phyloP scores from a whole-genome alignment of 2,329 filamentous ascomycete genomes.

The Didymosphaeria variabile region DNA sequence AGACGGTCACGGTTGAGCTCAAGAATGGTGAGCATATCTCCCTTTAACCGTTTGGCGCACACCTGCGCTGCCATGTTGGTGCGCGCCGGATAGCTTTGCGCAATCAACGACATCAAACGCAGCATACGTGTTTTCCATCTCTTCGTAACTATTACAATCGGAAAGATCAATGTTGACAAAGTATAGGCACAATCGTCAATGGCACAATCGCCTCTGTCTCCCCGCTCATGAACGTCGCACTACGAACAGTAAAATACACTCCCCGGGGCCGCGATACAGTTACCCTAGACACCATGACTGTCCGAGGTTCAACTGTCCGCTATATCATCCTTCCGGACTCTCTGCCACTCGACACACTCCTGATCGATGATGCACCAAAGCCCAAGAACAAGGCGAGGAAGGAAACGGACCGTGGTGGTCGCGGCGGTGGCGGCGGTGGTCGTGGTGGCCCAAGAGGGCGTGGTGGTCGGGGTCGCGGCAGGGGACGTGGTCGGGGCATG shows the following conservation, averaged over 20 bases:
- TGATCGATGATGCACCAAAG: constrained; percentile 97
- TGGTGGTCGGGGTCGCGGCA: constrained; percentile 54
- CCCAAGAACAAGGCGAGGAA: constrained; percentile 99
- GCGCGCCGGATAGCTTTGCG: not conserved
- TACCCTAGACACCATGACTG: constrained; percentile 92
- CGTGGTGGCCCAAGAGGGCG: constrained; percentile 59
- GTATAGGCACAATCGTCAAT: constrained; percentile 87
- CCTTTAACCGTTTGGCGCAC: not conserved
- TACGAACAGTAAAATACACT: constrained; percentile 97
- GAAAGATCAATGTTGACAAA: constrained; percentile 11
- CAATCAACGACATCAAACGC: constrained; percentile 6
- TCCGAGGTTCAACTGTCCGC: constrained; percentile 93
- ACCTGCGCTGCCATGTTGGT: not conserved
- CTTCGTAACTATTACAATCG: not conserved
- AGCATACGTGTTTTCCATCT: constrained; percentile 1
- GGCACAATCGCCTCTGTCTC: constrained; percentile 97
- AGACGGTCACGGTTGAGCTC: constrained; percentile 97
- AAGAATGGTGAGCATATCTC: constrained; percentile 79
- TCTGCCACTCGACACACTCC: constrained; percentile 89
- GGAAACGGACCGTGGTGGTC: constrained; percentile 69
- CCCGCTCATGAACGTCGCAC: constrained; percentile 97
- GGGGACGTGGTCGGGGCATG: constrained; percentile 52
- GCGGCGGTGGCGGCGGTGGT: constrained; percentile 61
- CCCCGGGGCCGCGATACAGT: constrained; percentile 86
- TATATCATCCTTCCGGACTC: constrained; percentile 97